These are phyloP conservation scores for Verticillium alfalfae DNA, from an alignment of 2,329 filamentous ascomycete species.

Conservation along the genomic window DNA sequence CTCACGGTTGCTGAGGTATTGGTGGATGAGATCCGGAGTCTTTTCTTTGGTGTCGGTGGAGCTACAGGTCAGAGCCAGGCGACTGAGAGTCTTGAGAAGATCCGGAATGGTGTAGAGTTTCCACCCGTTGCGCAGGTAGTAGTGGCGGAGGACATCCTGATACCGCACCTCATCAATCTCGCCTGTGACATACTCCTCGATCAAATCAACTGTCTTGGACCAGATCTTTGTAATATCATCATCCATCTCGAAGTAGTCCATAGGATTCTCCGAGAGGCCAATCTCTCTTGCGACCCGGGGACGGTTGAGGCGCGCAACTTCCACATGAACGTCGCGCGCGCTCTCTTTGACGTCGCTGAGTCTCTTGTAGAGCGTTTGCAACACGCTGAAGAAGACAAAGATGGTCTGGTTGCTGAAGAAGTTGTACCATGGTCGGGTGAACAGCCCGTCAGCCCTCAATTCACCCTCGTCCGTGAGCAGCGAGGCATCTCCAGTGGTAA, in stretches of 20 bases:
- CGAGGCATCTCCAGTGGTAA: conserved; percentile 48
- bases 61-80: conserved; percentile 77
- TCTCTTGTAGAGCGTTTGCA: conserved; percentile 84
- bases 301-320: conserved; percentile 67
- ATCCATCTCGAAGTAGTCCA: conserved; percentile 69
- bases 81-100: conserved; percentile 73
- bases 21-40: conserved; percentile 81
- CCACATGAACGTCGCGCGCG: conserved; percentile 65
- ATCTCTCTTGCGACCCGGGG: conserved; percentile 79
- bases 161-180: conserved; percentile 79
- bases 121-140: conserved; percentile 88
- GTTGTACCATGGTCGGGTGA: conserved; percentile 75
- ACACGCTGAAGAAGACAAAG: conserved; percentile 91
- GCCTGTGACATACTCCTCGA: conserved; percentile 79
- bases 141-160: conserved; percentile 86
- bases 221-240: conserved; percentile 67
- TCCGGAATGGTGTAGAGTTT: conserved; percentile 91
- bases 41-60: conserved; percentile 87
- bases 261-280: conserved; percentile 72
- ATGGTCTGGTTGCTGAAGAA: conserved; percentile 89
- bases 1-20: conserved; percentile 77
- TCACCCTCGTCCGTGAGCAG: conserved; percentile 54
- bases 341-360: conserved; percentile 78
- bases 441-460: conserved; percentile 73
- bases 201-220: conserved; percentile 75